Percentiles rank a stretch among this genome's conserved stretches.
These are phyloP conservation scores for Fragosphaeria purpurea DNA, from an alignment of 2,329 filamentous ascomycete species.

Conservation along the genomic window DNA sequence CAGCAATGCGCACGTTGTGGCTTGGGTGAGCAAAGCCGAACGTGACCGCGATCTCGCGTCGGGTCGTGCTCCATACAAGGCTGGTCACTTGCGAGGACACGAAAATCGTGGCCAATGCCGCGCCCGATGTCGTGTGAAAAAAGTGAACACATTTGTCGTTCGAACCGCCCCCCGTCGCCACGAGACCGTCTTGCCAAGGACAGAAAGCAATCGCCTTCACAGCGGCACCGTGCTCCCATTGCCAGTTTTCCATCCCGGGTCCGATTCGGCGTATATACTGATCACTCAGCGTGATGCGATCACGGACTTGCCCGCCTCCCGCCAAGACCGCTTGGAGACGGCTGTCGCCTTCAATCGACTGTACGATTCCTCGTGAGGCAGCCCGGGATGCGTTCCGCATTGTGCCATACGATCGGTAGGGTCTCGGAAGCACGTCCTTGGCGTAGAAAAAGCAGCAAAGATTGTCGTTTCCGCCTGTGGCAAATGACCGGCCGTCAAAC, in stretches of 20 bases:
- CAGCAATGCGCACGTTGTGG: conserved; percentile 77
- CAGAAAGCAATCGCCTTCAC: conserved; percentile 97
- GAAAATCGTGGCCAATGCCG: conserved; percentile 78
- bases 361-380: too few relatives aligned
- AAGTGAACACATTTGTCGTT: conserved; percentile 96
- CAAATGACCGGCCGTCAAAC: conserved; percentile 62
- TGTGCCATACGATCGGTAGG: not conserved
- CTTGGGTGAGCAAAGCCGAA: conserved; percentile 91
- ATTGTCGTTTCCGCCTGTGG: conserved; percentile 90
- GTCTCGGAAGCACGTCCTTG: conserved; percentile 39
- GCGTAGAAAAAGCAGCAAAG: conserved; percentile 71
- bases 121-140: conserved; percentile 76
- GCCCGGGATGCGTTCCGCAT: too few relatives aligned
- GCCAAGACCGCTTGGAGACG: not conserved
- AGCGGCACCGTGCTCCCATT: conserved; percentile 72
- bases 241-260: conserved; percentile 53
- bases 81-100: conserved; percentile 90
- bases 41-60: conserved; percentile 81
- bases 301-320: conserved; percentile 3
- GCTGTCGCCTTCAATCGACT: not conserved
- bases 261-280: conserved; percentile 26
- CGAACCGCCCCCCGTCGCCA: conserved; percentile 86
- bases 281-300: conserved; percentile 2
- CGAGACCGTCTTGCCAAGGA: conserved; percentile 77
- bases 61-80: conserved; percentile 77